phyloP scores from a whole-genome alignment of 1,139 yeast genomes.

The Insectozyma bohioensis region DNA sequence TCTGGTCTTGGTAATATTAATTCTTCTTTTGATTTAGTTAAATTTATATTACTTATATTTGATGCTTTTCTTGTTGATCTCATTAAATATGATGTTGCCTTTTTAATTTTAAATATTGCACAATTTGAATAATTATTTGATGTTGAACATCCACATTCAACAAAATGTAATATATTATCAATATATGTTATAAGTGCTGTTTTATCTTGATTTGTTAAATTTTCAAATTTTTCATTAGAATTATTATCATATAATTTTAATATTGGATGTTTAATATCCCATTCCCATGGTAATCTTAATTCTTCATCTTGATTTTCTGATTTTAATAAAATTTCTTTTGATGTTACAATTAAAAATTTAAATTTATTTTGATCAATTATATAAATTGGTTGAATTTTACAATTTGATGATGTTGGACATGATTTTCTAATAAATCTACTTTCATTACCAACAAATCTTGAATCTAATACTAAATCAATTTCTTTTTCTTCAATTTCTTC shows the following conservation, averaged over 20 bases:
- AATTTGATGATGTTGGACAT: constrained; percentile 66
- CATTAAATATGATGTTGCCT: constrained; percentile 56
- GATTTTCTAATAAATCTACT: constrained; percentile 75
- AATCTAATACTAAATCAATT: constrained; percentile 67
- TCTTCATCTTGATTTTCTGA: constrained; percentile 50
- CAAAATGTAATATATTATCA: constrained; percentile 54
- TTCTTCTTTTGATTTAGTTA: constrained; percentile 42
- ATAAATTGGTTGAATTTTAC: constrained; percentile 56
- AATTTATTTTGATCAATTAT: constrained; percentile 46
- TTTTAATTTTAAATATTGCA: constrained; percentile 58
- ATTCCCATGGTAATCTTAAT: constrained; percentile 80
- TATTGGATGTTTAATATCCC: constrained; percentile 83
- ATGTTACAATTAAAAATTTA: constrained; percentile 59
- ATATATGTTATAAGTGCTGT: constrained; percentile 56
- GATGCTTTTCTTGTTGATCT: constrained; percentile 59
- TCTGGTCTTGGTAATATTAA: constrained; percentile 34
- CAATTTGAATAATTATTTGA: constrained; percentile 44
- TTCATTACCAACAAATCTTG: constrained; percentile 76
- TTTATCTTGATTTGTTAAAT: constrained; percentile 49
- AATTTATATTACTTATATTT: constrained; percentile 36
- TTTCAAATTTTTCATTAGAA: constrained; percentile 44
- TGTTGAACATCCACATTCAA: constrained; percentile 70
- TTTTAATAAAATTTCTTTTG: constrained; percentile 45
- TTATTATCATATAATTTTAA: constrained; percentile 40
- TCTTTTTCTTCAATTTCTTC: constrained; percentile 10